These are phyloP conservation scores for Blakeslea trispora DNA, from an alignment of 371 early-diverging fungal species.

Conservation along the genomic window DNA sequence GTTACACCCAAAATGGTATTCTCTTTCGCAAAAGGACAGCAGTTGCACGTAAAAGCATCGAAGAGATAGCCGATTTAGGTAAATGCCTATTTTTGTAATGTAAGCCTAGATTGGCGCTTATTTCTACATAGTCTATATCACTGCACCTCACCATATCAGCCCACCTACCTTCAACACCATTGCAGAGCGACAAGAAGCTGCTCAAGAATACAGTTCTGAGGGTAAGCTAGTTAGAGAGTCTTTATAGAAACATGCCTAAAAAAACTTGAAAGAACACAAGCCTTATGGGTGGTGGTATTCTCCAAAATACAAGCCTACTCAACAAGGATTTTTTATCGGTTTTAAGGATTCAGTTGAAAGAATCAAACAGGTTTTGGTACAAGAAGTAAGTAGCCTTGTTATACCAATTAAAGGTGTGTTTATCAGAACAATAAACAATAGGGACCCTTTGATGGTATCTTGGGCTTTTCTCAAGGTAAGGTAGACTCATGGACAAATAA, in stretches of 20 bases:
- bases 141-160: slow-evolving; percentile 54
- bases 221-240: slow-evolving; percentile 28
- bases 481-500: neutral
- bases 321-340: slow-evolving; percentile 46
- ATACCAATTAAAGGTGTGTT: no score
- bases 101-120: no score
- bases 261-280: slow-evolving; percentile 27
- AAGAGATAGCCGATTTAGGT: slow-evolving; percentile 55
- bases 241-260: neutral
- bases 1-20: slow-evolving; percentile 66
- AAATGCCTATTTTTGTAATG: slow-evolving; percentile 1
- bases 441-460: slow-evolving; percentile 68
- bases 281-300: slow-evolving; percentile 56
- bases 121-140: slow-evolving; percentile 43
- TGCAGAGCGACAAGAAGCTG: slow-evolving; percentile 37
- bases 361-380: slow-evolving; percentile 41
- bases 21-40: slow-evolving; percentile 61
- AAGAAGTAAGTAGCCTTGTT: slow-evolving; percentile 29
- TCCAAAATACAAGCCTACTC: slow-evolving; percentile 34
- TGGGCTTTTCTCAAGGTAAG: slow-evolving; percentile 69
- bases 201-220: slow-evolving; percentile 31
- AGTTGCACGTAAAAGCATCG: slow-evolving; percentile 53
- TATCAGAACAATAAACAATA: slow-evolving; percentile 9
- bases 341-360: slow-evolving; percentile 53
- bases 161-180: slow-evolving; percentile 40